Conservation (phyloP, 768 basidiomycete species). For the Russula foetens region DNA sequence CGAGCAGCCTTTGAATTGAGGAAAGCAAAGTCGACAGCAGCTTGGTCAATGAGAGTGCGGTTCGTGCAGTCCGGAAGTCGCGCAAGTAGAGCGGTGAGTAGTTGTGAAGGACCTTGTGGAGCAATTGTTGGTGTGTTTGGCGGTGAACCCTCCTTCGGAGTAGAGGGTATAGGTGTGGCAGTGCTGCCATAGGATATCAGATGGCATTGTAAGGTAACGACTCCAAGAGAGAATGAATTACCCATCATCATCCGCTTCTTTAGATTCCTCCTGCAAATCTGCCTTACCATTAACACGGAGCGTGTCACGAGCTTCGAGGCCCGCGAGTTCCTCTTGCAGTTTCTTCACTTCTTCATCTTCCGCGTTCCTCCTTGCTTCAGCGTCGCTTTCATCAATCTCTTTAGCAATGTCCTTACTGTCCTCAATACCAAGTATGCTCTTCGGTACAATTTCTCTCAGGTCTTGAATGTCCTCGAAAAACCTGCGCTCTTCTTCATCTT, state of each 20-base stretch:
- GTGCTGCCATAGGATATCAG: constrained; percentile 22
- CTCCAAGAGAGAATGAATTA: constrained; percentile 21
- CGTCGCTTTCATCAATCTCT: constrained; percentile 35
- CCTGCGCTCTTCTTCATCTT: constrained; percentile 90
- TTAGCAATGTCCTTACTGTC: constrained; percentile 28
- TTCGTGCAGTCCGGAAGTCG: constrained; percentile 94
- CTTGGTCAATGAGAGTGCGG: constrained; percentile 81
- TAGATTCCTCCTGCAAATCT: constrained; percentile 17
- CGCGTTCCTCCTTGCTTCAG: constrained; percentile 47
- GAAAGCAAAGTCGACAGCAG: constrained; percentile 92
- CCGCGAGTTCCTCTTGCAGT: constrained; percentile 71
- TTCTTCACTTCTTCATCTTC: constrained; percentile 66
- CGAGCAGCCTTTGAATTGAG: constrained; percentile 95
- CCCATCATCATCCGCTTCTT: constrained; percentile 24
- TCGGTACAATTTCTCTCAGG: constrained; percentile 85
- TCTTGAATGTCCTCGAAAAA: constrained; percentile 94
- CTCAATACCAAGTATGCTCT: constrained; percentile 70
- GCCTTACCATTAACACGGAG: constrained; percentile 12
- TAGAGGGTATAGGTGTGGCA: constrained; percentile 59
- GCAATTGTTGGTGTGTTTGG: constrained; percentile 58
- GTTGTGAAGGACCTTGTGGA: constrained; percentile 86
- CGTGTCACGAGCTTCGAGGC: constrained; percentile 35
- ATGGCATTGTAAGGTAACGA: neutral
- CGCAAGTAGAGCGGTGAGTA: constrained; percentile 83
- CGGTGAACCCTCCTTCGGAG: constrained; percentile 49